Evolutionary conservation across 345 rosid species (phyloP).

Genomic region (Bruguiera sexangula): DNA sequence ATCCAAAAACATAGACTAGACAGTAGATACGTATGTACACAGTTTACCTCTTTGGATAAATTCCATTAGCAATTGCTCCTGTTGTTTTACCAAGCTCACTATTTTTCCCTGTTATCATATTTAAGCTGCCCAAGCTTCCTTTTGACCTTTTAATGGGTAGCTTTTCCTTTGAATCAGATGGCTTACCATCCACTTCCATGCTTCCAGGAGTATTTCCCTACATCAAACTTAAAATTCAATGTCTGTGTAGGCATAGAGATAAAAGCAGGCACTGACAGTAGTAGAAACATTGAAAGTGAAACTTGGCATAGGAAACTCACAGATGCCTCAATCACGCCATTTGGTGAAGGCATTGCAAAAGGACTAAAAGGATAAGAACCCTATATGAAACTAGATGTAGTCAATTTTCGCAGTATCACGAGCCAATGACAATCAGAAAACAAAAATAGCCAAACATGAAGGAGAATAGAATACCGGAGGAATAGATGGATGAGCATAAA

Average conservation of each 20-base stretch:
- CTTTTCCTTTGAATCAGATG: constrained; percentile 84
- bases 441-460: background rate
- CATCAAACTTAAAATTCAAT: constrained; percentile 23
- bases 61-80: constrained; percentile 78
- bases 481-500: constrained; percentile 90
- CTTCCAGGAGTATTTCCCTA: constrained; percentile 77
- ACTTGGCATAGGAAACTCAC: constrained; percentile 42
- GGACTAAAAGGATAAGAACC: constrained; percentile 97
- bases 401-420: constrained; percentile 5
- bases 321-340: constrained; percentile 77
- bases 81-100: constrained; percentile 64
- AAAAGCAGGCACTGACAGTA: background rate
- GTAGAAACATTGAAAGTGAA: constrained; percentile 13
- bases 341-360: constrained; percentile 92
- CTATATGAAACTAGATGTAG: constrained; percentile 37
- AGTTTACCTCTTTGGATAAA: constrained; percentile 78
- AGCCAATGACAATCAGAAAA: constrained; percentile 7
- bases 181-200: constrained; percentile 71
- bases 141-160: constrained; percentile 95
- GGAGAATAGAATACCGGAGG: constrained; percentile 65
- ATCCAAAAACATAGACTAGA: background rate
- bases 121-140: constrained; percentile 97
- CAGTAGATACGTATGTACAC: background rate
- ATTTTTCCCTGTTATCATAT: constrained; percentile 82
- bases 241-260: constrained; percentile 10